A percentile compares a stretch with the other conserved stretches of the same genome.
Evolutionary conservation across 1,139 yeast genomes (phyloP).

Genomic region (Lodderomyces elongisporus): DNA sequence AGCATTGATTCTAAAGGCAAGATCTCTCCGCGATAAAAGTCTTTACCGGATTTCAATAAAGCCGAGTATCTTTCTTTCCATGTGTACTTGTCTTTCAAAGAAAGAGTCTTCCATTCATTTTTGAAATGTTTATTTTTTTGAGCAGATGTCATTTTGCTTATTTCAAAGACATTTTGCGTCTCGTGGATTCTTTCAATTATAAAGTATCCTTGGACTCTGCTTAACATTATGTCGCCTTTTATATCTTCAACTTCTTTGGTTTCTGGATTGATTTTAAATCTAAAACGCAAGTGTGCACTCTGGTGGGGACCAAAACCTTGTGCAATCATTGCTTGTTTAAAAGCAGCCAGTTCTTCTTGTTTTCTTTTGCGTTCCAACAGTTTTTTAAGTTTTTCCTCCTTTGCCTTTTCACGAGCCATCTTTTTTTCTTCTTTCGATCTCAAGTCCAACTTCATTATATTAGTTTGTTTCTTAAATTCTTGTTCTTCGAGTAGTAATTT

Average conservation of each 20-base stretch:
- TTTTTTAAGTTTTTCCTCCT: background rate
- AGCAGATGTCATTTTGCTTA: background rate
- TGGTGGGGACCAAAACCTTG: too few relatives aligned
- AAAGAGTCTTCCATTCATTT: slow-evolving; percentile 23
- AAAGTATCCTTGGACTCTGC: background rate
- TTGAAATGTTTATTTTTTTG: background rate
- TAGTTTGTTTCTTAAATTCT: too few relatives aligned
- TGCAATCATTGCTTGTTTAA: too few relatives aligned
- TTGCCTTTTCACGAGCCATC: too few relatives aligned
- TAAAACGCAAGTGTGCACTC: too few relatives aligned
- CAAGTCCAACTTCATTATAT: too few relatives aligned
- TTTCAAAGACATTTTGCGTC: background rate
- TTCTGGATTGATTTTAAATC: slow-evolving; percentile 1
- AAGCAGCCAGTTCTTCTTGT: too few relatives aligned
- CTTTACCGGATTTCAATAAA: slow-evolving; percentile 24
- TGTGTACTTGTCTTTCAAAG: slow-evolving; percentile 19
- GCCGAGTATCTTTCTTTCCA: slow-evolving; percentile 24
- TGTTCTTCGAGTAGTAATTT: too few relatives aligned
- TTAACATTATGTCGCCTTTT: background rate
- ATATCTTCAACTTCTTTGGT: slow-evolving; percentile 1
- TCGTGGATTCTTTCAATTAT: background rate
- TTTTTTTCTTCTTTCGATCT: too few relatives aligned
- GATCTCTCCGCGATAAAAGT: slow-evolving; percentile 27
- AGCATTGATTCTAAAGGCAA: slow-evolving; percentile 12
- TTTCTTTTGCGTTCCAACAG: slow-evolving; percentile 1